Evolutionary conservation across 768 basidiomycete genomes (phyloP), one percentile per base, ranked within the genome.

Genomic region (Galerina sulciceps): DNA sequence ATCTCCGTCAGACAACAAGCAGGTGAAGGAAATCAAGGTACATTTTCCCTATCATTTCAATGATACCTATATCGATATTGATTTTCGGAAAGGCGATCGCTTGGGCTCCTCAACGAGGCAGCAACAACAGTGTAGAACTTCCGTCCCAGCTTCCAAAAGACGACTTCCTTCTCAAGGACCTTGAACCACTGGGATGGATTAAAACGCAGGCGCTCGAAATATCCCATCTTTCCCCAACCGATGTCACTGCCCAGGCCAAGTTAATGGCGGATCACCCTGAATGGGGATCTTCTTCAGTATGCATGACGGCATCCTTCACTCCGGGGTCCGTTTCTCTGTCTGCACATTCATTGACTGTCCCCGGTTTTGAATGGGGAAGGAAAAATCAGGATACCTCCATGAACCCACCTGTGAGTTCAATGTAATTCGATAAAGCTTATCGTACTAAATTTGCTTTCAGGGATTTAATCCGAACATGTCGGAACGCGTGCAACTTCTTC

Each of bases 391-490:
- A 96, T 67, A 91, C 85, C 42, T 90, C 93, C 37, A 81, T 85
- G 37, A 94, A 93, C 70, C 93, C 94, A 59, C 79, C 88, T 1
- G 85, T 86, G 64, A 65, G 80, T 71, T 34, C 31, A 4, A 6
- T 31, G 46, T 20, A 18, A 52, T 41, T 45, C 37, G 46, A 43
- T 4, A 40, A 17, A 18, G 4, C 26, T 52, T 60, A 52, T 59
- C 15, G 58, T 46, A 15, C 45, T 50, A 49, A 46, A 52, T 23
- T 53, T 17, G 49, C 51, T 62, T 70, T 38, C 66, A 87, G 78
- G 94, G 96, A 41, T 99, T 96, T 80, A 99, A 96, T 74, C 93
- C 95, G n/a, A 93, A 92, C 64, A 98, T 98, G 96, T 96, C 94
- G 1, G 96, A 96, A 71, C 88, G 94, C 20, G 94, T 97, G 20